These are phyloP conservation scores for Alternaria incomplexa DNA, from an alignment of 2,329 filamentous ascomycete species.

Conservation along the genomic window DNA sequence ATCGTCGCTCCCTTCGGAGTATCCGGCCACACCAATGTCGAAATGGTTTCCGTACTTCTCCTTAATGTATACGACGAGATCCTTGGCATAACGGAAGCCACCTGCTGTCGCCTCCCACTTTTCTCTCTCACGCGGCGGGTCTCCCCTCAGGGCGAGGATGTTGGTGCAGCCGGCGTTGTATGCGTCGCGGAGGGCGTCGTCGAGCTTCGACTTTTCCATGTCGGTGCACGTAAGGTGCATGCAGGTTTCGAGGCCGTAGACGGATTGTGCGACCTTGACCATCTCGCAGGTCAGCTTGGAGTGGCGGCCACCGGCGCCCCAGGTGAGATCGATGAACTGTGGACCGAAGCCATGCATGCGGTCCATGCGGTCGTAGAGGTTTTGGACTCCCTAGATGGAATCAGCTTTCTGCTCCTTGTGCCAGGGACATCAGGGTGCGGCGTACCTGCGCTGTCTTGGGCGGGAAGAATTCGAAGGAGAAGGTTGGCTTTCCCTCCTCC, in stretches of 20 bases:
- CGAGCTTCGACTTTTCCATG: constrained; percentile 92
- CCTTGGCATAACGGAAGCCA: constrained; percentile 89
- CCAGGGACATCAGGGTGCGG: neutral
- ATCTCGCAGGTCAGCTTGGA: constrained; percentile 96
- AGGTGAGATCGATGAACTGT: constrained; percentile 97
- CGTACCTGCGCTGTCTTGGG: constrained; percentile 85
- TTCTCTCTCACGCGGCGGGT: constrained; percentile 91
- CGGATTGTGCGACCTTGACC: constrained; percentile 93
- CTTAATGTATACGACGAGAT: constrained; percentile 85
- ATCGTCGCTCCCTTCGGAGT: constrained; percentile 94
- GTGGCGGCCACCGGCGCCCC: constrained; percentile 91
- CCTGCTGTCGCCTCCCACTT: constrained; percentile 89
- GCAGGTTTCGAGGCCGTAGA: constrained; percentile 95
- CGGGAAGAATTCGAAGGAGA: constrained; percentile 99
- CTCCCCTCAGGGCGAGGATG: constrained; percentile 90
- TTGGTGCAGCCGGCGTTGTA: constrained; percentile 97
- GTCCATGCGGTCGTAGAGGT: constrained; percentile 99
- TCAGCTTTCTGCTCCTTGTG: constrained; percentile 12
- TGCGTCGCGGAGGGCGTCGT: constrained; percentile 83
- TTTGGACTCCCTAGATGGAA: constrained; percentile 77
- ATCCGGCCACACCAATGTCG: constrained; percentile 95
- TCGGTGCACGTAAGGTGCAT: constrained; percentile 99
- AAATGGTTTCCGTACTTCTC: constrained; percentile 86
- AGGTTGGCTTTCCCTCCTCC: constrained; percentile 79
- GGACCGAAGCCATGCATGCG: constrained; percentile 95